phyloP scores from a whole-genome alignment of 345 rosid species.

The Heritiera fomes region DNA sequence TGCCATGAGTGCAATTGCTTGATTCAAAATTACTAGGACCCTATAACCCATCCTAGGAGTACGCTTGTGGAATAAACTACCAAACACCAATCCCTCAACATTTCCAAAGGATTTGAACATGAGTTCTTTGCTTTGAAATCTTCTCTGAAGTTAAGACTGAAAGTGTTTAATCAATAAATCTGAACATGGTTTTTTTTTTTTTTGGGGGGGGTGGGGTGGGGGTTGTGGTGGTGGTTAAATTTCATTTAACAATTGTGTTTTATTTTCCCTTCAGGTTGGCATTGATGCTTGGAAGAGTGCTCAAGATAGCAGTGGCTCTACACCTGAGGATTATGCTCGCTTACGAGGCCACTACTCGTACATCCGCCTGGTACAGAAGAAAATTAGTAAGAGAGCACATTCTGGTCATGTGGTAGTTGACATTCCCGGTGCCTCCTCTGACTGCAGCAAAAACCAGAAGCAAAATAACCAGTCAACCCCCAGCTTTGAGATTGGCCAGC shows the following conservation, averaged over 20 bases:
- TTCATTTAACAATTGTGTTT: not conserved
- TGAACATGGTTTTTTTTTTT: not conserved
- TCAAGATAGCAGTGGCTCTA: constrained; percentile 81
- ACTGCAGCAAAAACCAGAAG: constrained; percentile 38
- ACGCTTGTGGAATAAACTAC: not conserved
- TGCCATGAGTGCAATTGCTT: not conserved
- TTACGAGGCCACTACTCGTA: constrained; percentile 94
- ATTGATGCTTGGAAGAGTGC: constrained; percentile 87
- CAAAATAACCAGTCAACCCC: constrained; percentile 37
- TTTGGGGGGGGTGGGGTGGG: not conserved
- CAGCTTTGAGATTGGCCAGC: constrained; percentile 61
- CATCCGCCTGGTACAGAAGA: constrained; percentile 89
- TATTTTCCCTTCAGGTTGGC: constrained; percentile 59
- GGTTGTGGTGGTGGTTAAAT: not conserved
- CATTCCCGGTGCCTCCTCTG: constrained; percentile 41
- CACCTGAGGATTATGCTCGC: constrained; percentile 97
- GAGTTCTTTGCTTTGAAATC: not conserved
- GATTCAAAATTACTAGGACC: not conserved
- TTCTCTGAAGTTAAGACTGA: not conserved
- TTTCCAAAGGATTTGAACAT: not conserved
- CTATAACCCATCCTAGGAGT: not conserved
- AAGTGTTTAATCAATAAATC: not conserved
- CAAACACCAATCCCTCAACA: not conserved
- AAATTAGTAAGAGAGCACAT: constrained; percentile 53
- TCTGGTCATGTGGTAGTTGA: constrained; percentile 64